A percentile compares a stretch with the other conserved stretches of the same genome.
Conservation (phyloP, 176 grass and related monocot genomes). For the Musa itinerans region DNA sequence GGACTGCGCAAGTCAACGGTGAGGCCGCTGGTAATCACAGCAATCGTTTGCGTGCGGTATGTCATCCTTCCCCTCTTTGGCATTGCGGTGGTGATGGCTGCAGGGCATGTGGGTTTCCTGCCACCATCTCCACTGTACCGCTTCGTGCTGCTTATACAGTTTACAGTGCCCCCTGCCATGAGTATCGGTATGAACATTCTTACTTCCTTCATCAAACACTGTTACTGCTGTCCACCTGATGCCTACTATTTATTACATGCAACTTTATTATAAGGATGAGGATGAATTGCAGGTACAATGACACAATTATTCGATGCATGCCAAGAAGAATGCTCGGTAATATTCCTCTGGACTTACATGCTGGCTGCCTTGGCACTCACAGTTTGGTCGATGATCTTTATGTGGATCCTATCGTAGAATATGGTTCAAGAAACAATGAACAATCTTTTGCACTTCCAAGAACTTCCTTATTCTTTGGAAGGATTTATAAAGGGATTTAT, state of each 20-base stretch:
- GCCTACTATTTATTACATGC: too few species aligned
- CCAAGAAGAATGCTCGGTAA: slow-evolving; percentile 42
- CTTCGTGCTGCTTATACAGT: slow-evolving; percentile 52
- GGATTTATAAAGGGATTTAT: too few species aligned
- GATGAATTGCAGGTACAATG: slow-evolving; percentile 29
- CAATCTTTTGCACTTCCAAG: too few species aligned
- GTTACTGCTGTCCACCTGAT: too few species aligned
- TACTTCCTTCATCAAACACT: too few species aligned
- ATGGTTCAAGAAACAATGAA: too few species aligned
- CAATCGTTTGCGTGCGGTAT: slow-evolving; percentile 31
- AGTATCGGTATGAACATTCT: slow-evolving; percentile 22
- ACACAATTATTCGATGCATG: slow-evolving; percentile 47
- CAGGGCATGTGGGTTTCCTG: slow-evolving; percentile 41
- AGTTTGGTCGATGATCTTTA: slow-evolving; percentile 47
- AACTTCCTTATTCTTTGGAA: too few species aligned
- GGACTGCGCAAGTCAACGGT: slow-evolving; percentile 20
- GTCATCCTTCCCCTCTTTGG: slow-evolving; percentile 34
- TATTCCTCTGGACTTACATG: slow-evolving; percentile 54
- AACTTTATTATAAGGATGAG: neutral
- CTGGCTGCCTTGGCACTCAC: slow-evolving; percentile 36
- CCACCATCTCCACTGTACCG: slow-evolving; percentile 52
- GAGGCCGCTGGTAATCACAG: slow-evolving; percentile 17
- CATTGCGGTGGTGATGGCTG: slow-evolving; percentile 36
- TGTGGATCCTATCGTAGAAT: slow-evolving; percentile 32
- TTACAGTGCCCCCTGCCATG: slow-evolving; percentile 53